Evolutionary conservation across 768 basidiomycete species (phyloP).

Genomic region (Trichaptum fuscoviolaceum): DNA sequence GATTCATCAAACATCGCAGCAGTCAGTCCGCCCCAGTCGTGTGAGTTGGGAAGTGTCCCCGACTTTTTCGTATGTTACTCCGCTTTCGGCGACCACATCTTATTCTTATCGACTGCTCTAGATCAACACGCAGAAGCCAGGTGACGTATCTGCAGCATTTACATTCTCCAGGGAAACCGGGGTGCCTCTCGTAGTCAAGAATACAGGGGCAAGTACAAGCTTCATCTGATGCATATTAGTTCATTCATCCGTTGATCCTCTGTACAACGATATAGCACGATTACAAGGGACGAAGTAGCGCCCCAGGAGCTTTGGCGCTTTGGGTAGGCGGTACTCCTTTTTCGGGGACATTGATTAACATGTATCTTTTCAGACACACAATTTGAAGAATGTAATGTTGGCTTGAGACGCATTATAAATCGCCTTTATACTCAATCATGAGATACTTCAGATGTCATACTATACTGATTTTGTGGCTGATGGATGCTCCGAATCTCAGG

Average conservation of each 20-base stretch:
- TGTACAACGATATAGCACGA: slow-evolving; percentile 16
- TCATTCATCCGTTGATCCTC: background rate
- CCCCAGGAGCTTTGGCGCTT: slow-evolving; percentile 18
- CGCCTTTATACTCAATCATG: background rate
- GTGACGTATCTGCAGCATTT: slow-evolving; percentile 22
- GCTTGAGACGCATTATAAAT: background rate
- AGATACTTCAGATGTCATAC: slow-evolving; percentile 13
- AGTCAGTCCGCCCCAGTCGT: background rate
- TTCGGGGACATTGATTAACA: background rate
- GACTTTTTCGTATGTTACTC: background rate
- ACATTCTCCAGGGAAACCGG: slow-evolving; percentile 17
- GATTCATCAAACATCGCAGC: slow-evolving; percentile 14
- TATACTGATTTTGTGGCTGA: slow-evolving; percentile 14
- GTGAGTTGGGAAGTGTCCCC: background rate
- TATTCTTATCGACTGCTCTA: background rate
- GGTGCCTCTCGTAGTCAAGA: slow-evolving; percentile 21
- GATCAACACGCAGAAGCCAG: slow-evolving; percentile 12
- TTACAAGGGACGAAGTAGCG: slow-evolving; percentile 21
- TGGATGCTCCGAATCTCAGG: slow-evolving; percentile 1
- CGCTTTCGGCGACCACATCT: background rate
- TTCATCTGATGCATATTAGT: background rate
- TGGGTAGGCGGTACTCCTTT: slow-evolving; percentile 9
- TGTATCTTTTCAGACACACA: slow-evolving; percentile 11
- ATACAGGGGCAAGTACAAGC: slow-evolving; percentile 20
- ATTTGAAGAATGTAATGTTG: slow-evolving; percentile 11